Evolutionary conservation across 2,329 filamentous ascomycete species (phyloP), one percentile per base, ranked within the genome.

Genomic region (Teratosphaeria epicoccoides): DNA sequence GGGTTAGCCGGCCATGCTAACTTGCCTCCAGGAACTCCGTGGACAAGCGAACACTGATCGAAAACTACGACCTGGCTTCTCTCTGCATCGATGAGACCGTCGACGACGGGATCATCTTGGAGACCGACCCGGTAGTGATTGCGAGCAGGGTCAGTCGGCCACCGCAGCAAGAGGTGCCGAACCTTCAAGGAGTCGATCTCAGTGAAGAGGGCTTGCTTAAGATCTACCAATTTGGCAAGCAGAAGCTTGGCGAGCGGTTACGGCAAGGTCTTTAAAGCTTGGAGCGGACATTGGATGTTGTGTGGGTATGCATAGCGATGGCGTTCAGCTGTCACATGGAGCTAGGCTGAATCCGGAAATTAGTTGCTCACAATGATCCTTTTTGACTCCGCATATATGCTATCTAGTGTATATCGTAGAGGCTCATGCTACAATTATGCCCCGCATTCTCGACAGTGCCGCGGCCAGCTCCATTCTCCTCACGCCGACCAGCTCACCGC

Each of bases 41-140:
- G 48, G 93, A 98, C 76, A 96, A 96, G 79, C 85, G 93, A 60
- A 97, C 93, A 52, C 89, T 97, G 60, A 85, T 97, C 66, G 93
- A 98, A 73, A 97, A 97, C 79, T 98, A 97, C 76, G 93, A 97
- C 71, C 80, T 97, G 22, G 87, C 96, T 56, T 87, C 89, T 12
- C 81, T 98, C 50, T 88, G 90, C 44, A 87, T 98, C 58, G 93
- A 98, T 70, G 93, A 98, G 71, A 91, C 94, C 56, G 82, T 94
- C 50, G 89, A 95, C 71, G 89, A 95, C 66, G 93, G 93, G 55
- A 94, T 97, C 67, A 91, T 98, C 62, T 82, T 98, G 55, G 93
- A 98, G 75, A 97, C 91, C 0, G 93, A 98, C 69, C 90, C 93
- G 1, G 91, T 93, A 57, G 87, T 95, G 64, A 87, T 98, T 59